These are phyloP conservation scores for Phytophthora nicotianae DNA, from an alignment of 352 stramenopile species.

Conservation along the genomic window DNA sequence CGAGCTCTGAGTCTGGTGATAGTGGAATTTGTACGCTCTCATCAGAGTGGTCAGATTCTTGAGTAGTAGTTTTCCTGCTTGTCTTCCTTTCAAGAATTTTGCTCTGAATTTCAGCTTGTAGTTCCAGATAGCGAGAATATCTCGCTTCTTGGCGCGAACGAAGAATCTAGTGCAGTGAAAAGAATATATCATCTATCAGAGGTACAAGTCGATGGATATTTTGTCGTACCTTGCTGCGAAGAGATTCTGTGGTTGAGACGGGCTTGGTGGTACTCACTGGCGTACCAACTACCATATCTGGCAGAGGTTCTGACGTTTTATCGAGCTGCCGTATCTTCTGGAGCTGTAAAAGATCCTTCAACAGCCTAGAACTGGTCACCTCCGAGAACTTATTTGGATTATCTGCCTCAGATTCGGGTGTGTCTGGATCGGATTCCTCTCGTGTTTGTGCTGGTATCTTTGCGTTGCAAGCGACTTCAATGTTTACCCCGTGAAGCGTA, in stretches of 20 bases:
- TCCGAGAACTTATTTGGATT: slow-evolving; percentile 1
- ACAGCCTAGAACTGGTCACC: slow-evolving; percentile 22
- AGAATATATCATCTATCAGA: background rate
- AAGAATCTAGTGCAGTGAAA: slow-evolving; percentile 34
- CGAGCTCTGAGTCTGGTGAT: slow-evolving; percentile 16
- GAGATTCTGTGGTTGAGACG: slow-evolving; percentile 36
- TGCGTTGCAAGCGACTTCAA: slow-evolving; percentile 21
- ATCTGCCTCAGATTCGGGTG: background rate
- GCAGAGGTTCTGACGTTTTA: slow-evolving; percentile 25
- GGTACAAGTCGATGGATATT: background rate
- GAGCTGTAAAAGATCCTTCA: slow-evolving; percentile 47
- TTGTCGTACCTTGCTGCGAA: slow-evolving; percentile 50
- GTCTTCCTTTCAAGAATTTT: slow-evolving; percentile 14
- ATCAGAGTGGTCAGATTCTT: slow-evolving; percentile 1
- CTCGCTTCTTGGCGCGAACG: slow-evolving; percentile 41
- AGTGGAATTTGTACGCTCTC: background rate
- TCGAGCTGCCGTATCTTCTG: slow-evolving; percentile 41
- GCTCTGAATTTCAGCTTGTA: slow-evolving; percentile 30
- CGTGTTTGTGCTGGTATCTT: background rate
- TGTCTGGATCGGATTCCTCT: background rate
- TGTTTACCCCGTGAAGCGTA: slow-evolving; percentile 23
- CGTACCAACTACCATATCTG: slow-evolving; percentile 41
- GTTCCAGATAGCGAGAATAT: slow-evolving; percentile 24
- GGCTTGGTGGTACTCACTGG: slow-evolving; percentile 39
- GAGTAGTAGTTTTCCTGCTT: background rate